Percentiles rank a stretch among this genome's conserved stretches.
Evolutionary conservation across 140 eudicot species (phyloP).

Genomic region (Oenanthe javanica): DNA sequence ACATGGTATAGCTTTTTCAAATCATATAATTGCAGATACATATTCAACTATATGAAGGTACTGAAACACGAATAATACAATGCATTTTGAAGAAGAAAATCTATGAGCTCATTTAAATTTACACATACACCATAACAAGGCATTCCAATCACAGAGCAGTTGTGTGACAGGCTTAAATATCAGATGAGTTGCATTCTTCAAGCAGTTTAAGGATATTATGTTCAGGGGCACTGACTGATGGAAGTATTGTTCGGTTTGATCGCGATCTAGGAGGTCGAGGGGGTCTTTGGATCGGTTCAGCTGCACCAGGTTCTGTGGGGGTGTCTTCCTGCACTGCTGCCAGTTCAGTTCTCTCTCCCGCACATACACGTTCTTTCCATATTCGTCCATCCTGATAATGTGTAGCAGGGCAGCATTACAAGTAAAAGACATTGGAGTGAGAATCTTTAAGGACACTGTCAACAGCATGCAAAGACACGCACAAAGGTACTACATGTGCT

Average conservation of each 20-base stretch:
- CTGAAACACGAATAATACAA: not conserved
- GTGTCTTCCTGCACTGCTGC: constrained; percentile 41
- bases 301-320: constrained; percentile 32
- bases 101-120: constrained; percentile 4
- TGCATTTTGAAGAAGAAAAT: not conserved
- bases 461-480: not conserved
- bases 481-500: not conserved
- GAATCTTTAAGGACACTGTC: not conserved
- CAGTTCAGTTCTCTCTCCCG: constrained; percentile 42
- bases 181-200: constrained; percentile 70
- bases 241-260: constrained; percentile 56
- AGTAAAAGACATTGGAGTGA: not conserved
- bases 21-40: not conserved
- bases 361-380: constrained; percentile 88
- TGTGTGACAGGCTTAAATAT: constrained; percentile 27
- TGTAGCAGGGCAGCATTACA: not conserved
- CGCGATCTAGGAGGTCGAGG: constrained; percentile 6
- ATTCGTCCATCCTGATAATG: constrained; percentile 68
- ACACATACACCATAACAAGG: not conserved
- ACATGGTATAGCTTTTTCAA: not conserved
- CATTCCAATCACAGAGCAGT: not conserved
- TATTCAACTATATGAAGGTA: not conserved
- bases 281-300: constrained; percentile 33
- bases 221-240: constrained; percentile 90
- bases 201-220: constrained; percentile 68